Evolutionary conservation across 2,329 filamentous ascomycete species (phyloP).

Genomic region (Colletotrichum acutatum): DNA sequence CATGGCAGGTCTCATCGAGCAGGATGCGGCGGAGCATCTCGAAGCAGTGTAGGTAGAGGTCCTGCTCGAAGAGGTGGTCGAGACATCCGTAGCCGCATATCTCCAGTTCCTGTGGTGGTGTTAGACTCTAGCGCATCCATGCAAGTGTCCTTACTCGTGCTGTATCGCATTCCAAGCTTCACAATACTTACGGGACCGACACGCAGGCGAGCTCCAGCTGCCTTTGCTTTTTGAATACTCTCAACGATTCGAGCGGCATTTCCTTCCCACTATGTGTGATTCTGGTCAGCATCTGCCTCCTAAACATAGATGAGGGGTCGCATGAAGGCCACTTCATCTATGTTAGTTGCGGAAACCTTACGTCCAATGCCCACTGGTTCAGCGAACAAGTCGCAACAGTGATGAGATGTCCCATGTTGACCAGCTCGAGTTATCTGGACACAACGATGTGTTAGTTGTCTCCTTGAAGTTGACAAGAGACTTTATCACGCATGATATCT

Average conservation of each 20-base stretch:
- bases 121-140: not conserved
- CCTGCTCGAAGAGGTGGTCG: conserved; percentile 53
- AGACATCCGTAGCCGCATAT: conserved; percentile 59
- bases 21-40: conserved; percentile 73
- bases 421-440: not conserved
- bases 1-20: conserved; percentile 66
- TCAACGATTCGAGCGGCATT: conserved; percentile 71
- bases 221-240: conserved; percentile 58
- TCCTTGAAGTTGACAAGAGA: not conserved
- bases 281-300: not conserved
- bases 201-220: conserved; percentile 59
- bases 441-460: not conserved
- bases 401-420: conserved; percentile 38
- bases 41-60: conserved; percentile 69
- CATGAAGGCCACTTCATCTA: conserved; percentile 42
- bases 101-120: conserved; percentile 54
- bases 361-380: conserved; percentile 60
- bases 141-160: not conserved
- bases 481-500: not conserved
- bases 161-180: conserved; percentile 19
- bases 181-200: conserved; percentile 62
- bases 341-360: not conserved
- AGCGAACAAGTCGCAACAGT: conserved; percentile 51
- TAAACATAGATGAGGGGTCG: not conserved
- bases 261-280: conserved; percentile 52